Base-by-base conservation (phyloP, 805 yeast species). In the Monosporozyma solicola region DNA sequence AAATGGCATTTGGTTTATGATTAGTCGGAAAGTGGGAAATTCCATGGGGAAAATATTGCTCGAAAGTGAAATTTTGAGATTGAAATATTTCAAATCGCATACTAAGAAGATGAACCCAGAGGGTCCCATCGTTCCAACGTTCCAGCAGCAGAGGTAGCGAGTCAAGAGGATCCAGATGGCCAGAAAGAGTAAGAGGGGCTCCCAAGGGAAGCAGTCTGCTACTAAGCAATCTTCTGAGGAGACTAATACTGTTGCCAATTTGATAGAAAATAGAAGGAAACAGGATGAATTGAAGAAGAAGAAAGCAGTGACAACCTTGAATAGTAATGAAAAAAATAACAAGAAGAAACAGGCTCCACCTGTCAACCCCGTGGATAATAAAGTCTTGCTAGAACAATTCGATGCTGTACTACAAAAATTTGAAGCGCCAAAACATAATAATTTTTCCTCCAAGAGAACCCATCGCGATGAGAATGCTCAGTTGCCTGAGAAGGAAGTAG, bases 261-360 rank as follows among this genome's bases (percentile, higher is more conserved):
- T 52, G 31, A 41, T 52, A 22, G 54, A 52, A 5, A 39, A 47
- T 33, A 48, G 54, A 41, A 51, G 35, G 48, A 47, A 55, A 15
- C 33, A 15, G 15, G 43, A 47, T 2, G 43, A 47, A 8, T 33
- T 9, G 2, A 52, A 39, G 41, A 56, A 39, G 41, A 56, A 3
- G 49, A 59, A 25, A 49, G 54, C 3, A 61, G 64, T 50, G 71
- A 67, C 22, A 22, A 4, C 29, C 24, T 13, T 3, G n/a, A 61
- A 64, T 39, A 60, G 60, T 43, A 53, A 52, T n/a, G 15, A 35
- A 1, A 35, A 13, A 16, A 35, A 35, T 13, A 35, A 13, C 20
- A 35, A 35, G 39, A 35, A 41, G 44, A 16, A 41, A 20, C 8
- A 20, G 25, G 10, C 39, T 33, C 25, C 16, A 8, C 16, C 13